These are phyloP conservation scores for Termitomyces sp. DNA, from an alignment of 768 basidiomycete species.

Conservation along the genomic window DNA sequence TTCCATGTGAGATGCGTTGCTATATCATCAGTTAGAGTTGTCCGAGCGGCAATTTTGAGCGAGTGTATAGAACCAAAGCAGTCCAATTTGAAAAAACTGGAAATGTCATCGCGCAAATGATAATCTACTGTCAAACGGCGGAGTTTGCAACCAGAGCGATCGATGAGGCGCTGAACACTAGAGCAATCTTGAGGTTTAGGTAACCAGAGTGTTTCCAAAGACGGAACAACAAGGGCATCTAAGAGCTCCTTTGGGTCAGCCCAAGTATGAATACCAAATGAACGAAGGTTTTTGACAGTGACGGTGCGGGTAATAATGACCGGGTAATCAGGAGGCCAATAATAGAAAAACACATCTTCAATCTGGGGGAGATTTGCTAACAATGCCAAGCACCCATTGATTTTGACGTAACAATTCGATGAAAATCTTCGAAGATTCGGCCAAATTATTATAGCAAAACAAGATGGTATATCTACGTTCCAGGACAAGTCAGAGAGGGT, in stretches of 20 bases:
- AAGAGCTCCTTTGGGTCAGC: background rate
- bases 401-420: background rate
- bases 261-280: background rate
- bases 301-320: background rate
- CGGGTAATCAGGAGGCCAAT: too few species aligned
- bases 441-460: background rate
- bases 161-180: background rate
- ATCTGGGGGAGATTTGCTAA: background rate
- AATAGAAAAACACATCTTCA: background rate
- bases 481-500: background rate
- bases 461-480: background rate
- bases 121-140: background rate
- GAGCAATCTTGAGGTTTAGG: background rate
- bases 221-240: background rate
- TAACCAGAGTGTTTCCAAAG: background rate
- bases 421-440: background rate
- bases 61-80: background rate
- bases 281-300: background rate
- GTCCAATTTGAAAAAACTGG: background rate
- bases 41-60: background rate
- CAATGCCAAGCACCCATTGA: background rate
- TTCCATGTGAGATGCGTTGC: background rate
- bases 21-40: background rate
- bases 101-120: background rate
- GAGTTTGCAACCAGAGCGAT: background rate